A percentile compares a stretch with the other conserved stretches of the same genome.
phyloP scores from a whole-genome alignment of 140 eudicot species.

The Stevia rebaudiana region DNA sequence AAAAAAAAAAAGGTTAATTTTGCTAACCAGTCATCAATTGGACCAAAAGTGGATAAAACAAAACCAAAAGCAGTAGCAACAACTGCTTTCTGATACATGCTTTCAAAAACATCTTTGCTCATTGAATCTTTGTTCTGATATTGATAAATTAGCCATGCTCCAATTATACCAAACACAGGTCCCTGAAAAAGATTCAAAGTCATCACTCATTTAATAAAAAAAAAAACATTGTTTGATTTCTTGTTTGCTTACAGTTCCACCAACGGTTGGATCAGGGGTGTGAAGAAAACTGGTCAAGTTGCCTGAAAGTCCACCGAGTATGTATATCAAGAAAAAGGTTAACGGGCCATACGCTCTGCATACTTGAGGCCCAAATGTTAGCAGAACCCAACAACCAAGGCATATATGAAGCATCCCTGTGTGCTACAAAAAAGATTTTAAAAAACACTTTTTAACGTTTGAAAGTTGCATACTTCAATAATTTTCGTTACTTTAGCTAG shows the following conservation, averaged over 20 bases:
- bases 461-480: neutral
- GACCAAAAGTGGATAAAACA: slow-evolving; percentile 51
- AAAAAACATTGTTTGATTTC: neutral
- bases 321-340: slow-evolving; percentile 66
- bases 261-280: slow-evolving; percentile 80
- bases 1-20: neutral
- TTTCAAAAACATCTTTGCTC: slow-evolving; percentile 42
- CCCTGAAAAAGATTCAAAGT: slow-evolving; percentile 38
- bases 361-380: slow-evolving; percentile 72
- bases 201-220: neutral
- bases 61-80: slow-evolving; percentile 59
- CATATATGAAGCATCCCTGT: slow-evolving; percentile 67
- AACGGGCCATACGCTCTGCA: slow-evolving; percentile 68
- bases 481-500: slow-evolving; percentile 1
- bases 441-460: neutral
- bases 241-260: slow-evolving; percentile 71
- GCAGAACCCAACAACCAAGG: slow-evolving; percentile 61
- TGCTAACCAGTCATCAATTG: slow-evolving; percentile 84
- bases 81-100: slow-evolving; percentile 62
- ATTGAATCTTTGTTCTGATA: slow-evolving; percentile 45
- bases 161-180: slow-evolving; percentile 70
- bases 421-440: slow-evolving; percentile 44
- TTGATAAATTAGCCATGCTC: slow-evolving; percentile 81
- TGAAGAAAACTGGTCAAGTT: slow-evolving; percentile 81
- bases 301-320: slow-evolving; percentile 87